Percentiles rank a stretch among this genome's conserved stretches.
phyloP scores from a whole-genome alignment of 805 yeast genomes.

The Wickerhamiella cacticola region DNA sequence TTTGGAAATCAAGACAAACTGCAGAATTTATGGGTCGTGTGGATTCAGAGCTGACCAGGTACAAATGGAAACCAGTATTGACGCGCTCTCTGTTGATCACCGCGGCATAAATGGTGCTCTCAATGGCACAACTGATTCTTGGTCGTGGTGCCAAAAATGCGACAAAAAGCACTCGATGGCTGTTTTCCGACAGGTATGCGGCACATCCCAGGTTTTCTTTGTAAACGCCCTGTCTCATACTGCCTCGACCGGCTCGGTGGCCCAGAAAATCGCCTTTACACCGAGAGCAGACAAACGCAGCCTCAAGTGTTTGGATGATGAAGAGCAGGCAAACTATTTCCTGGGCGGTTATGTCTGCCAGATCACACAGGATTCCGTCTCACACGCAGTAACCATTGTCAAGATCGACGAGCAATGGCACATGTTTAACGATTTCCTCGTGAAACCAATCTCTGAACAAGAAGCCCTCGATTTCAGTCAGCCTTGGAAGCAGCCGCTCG shows the following conservation, averaged over 20 bases:
- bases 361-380: constrained; percentile 23
- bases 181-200: constrained; percentile 38
- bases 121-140: constrained; percentile 15
- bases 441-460: constrained; percentile 54
- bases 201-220: constrained; percentile 48
- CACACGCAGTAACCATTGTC: constrained; percentile 30
- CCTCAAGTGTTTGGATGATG: constrained; percentile 14
- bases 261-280: neutral
- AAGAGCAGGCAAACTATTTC: constrained; percentile 20
- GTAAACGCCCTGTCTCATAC: constrained; percentile 6
- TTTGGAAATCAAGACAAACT: constrained; percentile 14
- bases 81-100: constrained; percentile 14
- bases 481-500: constrained; percentile 69
- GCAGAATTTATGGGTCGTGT: constrained; percentile 18
- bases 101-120: constrained; percentile 20
- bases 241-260: neutral
- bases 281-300: constrained; percentile 16
- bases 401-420: constrained; percentile 43
- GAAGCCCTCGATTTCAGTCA: constrained; percentile 65
- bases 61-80: neutral
- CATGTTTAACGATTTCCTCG: constrained; percentile 84
- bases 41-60: constrained; percentile 15
- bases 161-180: constrained; percentile 43
- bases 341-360: constrained; percentile 30
- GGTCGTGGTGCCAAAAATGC: constrained; percentile 41